Percentiles rank a stretch among this genome's conserved stretches.
Conservation (phyloP, 73 alveolate species). For the Paramecium primaurelia region DNA sequence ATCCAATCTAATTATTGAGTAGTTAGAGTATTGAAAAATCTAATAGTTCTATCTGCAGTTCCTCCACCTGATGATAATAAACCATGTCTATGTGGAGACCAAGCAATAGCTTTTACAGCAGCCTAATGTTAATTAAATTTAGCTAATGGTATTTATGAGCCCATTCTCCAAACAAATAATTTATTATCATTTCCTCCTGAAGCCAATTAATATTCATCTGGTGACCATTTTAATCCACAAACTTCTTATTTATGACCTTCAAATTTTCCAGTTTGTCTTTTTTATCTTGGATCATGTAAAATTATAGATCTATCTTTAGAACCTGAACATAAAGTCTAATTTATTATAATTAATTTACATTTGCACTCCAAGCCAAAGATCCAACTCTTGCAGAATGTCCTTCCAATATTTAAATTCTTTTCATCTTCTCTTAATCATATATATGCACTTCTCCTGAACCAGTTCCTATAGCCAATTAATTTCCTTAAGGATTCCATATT, state of each 20-base stretch:
- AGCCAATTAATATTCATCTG: constrained; percentile 83
- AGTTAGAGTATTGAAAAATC: constrained; percentile 92
- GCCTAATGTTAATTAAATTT: constrained; percentile 82
- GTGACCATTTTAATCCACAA: constrained; percentile 95
- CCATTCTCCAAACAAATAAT: constrained; percentile 95
- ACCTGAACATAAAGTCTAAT: constrained; percentile 37
- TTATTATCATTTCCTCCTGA: constrained; percentile 99
- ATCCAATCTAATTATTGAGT: constrained; percentile 71
- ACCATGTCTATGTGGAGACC: constrained; percentile 95
- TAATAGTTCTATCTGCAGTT: constrained; percentile 93
- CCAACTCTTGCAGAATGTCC: constrained; percentile 99
- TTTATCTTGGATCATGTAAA: constrained; percentile 40
- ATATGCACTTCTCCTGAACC: constrained; percentile 61
- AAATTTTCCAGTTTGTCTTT: constrained; percentile 44
- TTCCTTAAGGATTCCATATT: constrained; percentile 64
- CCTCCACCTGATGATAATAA: constrained; percentile 97
- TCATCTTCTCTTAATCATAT: constrained; percentile 86
- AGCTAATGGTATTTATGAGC: constrained; percentile 67
- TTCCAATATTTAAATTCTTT: constrained; percentile 68
- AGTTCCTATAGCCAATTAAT: constrained; percentile 65
- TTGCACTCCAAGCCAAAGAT: constrained; percentile 89
- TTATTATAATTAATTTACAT: background rate
- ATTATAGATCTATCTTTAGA: constrained; percentile 51
- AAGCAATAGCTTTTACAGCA: constrained; percentile 96
- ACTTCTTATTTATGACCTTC: constrained; percentile 89